A percentile compares a stretch with the other conserved stretches of the same genome.
These are phyloP conservation scores for Taphrina confusa DNA, from an alignment of 1,139 yeast genomes.

Conservation along the genomic window DNA sequence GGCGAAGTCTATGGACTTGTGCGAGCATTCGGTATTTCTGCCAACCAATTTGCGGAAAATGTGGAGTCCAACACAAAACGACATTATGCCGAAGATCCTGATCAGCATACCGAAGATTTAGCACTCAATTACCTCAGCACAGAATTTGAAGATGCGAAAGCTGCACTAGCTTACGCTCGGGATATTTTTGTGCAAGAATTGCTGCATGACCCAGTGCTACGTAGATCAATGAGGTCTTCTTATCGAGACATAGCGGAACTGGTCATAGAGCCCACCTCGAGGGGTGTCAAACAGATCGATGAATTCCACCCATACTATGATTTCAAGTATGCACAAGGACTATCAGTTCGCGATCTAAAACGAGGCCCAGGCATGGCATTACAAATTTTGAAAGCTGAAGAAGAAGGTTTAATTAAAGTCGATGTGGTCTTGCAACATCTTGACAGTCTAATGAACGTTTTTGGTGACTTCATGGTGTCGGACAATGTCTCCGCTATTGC, in stretches of 20 bases:
- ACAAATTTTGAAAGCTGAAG: conserved; percentile 90
- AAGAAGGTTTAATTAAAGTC: conserved; percentile 57
- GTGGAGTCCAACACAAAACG: conserved; percentile 70
- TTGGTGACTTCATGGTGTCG: conserved; percentile 62
- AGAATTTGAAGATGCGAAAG: conserved; percentile 48
- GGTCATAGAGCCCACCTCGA: conserved; percentile 77
- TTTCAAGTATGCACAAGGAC: conserved; percentile 84
- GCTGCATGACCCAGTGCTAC: conserved; percentile 75
- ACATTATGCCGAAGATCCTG: conserved; percentile 69
- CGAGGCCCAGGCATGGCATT: conserved; percentile 76
- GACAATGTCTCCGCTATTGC: conserved; percentile 84
- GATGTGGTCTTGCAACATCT: conserved; percentile 48
- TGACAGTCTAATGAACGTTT: conserved; percentile 50
- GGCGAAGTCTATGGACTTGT: conserved; percentile 71
- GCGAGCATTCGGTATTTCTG: conserved; percentile 71
- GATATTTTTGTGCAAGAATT: conserved; percentile 77
- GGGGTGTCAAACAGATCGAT: conserved; percentile 80
- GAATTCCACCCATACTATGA: conserved; percentile 80
- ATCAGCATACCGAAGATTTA: conserved; percentile 63
- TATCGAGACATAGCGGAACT: conserved; percentile 63
- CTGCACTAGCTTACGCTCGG: conserved; percentile 73
- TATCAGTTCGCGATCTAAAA: conserved; percentile 72
- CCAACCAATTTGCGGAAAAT: conserved; percentile 82
- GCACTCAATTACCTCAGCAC: conserved; percentile 56
- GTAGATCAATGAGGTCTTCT: conserved; percentile 74